Base-by-base conservation (phyloP, 1,284 basidiomycete species). In the Microstroma glucosiphilum region DNA sequence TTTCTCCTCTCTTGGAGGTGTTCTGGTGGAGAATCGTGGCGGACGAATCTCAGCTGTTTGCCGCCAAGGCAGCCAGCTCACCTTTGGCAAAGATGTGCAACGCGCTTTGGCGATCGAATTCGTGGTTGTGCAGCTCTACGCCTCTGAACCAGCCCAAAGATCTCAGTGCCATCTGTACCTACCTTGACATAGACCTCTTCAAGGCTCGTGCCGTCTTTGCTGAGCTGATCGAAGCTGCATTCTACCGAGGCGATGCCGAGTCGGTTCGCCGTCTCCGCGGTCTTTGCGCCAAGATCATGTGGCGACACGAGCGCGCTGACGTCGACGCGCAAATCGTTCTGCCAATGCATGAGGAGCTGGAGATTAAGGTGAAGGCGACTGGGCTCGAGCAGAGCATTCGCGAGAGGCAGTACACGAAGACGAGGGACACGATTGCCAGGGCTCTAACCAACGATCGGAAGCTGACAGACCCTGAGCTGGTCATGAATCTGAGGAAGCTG, bases 81-180 rank as follows among this genome's bases (percentile, higher is more conserved):
- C 54, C 60, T 59, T 63, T 68, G 37, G 67, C 70, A 2, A 67
- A 65, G 40, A 71, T 70, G 69, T 59, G 69, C 21, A 65, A 67
- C 51, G 67, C 66, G 42, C 65, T 72, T 0, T 72, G 70, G 70
- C 59, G 70, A 6, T 65, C 65, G 58, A 71, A 67, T 30, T 66
- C 69, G 63, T 72, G 70, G 70, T 62, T 72, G 63, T 66, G 67
- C 49, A 70, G 69, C 1, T 68, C 67, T 15, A 72, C 70, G 0
- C 70, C 70, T 1, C 64, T 69, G 40, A 64, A 64, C 43, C 65
- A 66, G 60, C 67, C 69, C 25, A 58, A 60, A 21, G 70, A 72
- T 37, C 66, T 72, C 26, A 61, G 63, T 56, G 67, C 67, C 41
- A 65, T 72, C 56, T 67, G 69, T 60, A 61, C 64, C 12, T 70